Evolutionary conservation across 768 basidiomycete genomes (phyloP), one percentile per base, ranked within the genome.

Genomic region (Mycena latifolia): DNA sequence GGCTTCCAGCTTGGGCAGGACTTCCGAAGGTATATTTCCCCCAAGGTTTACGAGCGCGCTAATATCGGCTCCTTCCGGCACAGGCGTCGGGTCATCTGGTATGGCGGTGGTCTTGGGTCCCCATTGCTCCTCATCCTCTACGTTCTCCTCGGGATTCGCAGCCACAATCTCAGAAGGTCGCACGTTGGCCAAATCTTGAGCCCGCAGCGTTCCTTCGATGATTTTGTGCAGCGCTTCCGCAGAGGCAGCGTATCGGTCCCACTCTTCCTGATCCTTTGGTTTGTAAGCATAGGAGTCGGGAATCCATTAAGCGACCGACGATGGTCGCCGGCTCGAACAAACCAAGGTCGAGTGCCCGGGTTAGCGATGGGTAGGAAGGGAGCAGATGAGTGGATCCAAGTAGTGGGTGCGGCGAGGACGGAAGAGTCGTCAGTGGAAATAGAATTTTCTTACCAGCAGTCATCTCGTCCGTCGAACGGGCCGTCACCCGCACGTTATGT

Each of bases 21-120:
- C 28, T 0, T 62, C 55, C 1, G n/a, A 22, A 0, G 71, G 70
- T 0, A 76, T 59, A 47, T 76, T 69, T 0, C 64, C 62, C 0
- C 71, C 69, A 18, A 76, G 45, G 28, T 75, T 63, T 0, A 77
- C 65, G 3, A 61, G 27, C 1, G 31, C 28, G 7, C 52, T 31
- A 2, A 69, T 39, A 15, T 39, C 27, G 5, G 72, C 53, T n/a
- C 65, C 63, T 18, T 24, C 39, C 2, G 8, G 11, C 17, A 41
- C 17, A 18, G 25, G 39, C 14, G 31, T 22, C 66, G 63, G 47
- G 25, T 28, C 43, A 59, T 61, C 71, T 5, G 74, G 70, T 0
- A 67, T 25, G 10, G 74, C 73, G 0, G 71, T 50, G 2, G 70
- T 73, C 35, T 76, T 76, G 9, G 73, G 72, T 1, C 71, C 69